These are phyloP conservation scores for Rhodotorula graminis DNA, from an alignment of 768 basidiomycete genomes.

Conservation along the genomic window DNA sequence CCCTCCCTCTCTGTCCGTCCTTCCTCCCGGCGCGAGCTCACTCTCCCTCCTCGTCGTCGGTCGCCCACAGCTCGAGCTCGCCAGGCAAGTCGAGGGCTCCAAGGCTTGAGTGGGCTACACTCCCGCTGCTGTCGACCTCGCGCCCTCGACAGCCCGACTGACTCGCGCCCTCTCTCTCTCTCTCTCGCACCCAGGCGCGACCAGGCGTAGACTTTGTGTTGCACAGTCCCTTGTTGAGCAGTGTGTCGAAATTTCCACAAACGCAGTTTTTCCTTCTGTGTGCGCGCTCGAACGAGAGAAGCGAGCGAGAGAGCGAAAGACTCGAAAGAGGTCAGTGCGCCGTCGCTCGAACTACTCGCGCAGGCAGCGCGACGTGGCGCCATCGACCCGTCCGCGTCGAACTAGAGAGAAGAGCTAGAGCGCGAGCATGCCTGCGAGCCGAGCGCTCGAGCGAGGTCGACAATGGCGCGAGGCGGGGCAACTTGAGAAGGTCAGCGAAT, in stretches of 20 bases:
- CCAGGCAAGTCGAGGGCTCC: background rate
- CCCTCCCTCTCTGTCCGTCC: background rate
- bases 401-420: too few relatives aligned
- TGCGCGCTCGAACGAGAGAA: too few relatives aligned
- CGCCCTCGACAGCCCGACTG: background rate
- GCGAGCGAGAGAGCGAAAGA: too few relatives aligned
- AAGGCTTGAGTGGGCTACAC: background rate
- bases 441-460: too few relatives aligned
- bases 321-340: too few relatives aligned
- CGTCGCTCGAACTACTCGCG: too few relatives aligned
- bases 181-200: background rate
- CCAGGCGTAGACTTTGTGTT: background rate
- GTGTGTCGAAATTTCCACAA: background rate
- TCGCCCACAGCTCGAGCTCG: background rate
- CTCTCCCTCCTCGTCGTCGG: background rate
- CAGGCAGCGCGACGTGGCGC: too few relatives aligned
- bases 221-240: background rate
- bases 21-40: background rate
- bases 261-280: background rate
- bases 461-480: too few relatives aligned
- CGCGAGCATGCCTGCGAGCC: too few relatives aligned
- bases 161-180: background rate
- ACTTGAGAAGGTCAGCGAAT: too few relatives aligned
- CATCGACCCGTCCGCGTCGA: too few relatives aligned
- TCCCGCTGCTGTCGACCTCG: background rate